Conservation (phyloP, 768 basidiomycete genomes). For the Hericium erinaceus region DNA sequence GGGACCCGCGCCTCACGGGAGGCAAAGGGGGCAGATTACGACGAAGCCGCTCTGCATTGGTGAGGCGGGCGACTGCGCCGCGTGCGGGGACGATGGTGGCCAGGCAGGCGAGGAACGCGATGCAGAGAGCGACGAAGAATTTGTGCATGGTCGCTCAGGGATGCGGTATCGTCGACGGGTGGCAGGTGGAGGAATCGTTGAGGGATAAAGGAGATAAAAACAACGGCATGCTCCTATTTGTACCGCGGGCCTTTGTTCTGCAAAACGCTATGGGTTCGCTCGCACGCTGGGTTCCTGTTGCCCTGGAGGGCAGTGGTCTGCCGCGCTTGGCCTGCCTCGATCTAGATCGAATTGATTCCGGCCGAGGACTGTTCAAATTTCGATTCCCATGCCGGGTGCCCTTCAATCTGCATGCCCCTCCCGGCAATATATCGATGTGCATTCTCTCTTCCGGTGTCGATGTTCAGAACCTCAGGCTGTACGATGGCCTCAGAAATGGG, state of each 20-base stretch:
- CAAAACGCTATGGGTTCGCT: not conserved
- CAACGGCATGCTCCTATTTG: not conserved
- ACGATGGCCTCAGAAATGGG: not conserved
- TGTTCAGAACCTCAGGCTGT: no score
- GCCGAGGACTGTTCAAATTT: not conserved
- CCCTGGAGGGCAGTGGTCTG: not conserved
- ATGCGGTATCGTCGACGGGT: no score
- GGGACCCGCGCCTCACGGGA: constrained; percentile 1
- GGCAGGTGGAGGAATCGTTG: not conserved
- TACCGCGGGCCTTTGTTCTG: not conserved
- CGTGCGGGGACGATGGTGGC: not conserved
- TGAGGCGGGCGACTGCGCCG: not conserved
- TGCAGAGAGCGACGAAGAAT: not conserved
- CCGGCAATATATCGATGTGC: no score
- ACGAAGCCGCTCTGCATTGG: constrained; percentile 1
- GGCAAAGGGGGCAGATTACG: not conserved
- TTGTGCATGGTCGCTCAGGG: not conserved
- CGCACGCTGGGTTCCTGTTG: not conserved
- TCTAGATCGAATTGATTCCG: not conserved
- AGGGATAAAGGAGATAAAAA: not conserved
- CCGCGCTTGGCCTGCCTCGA: not conserved
- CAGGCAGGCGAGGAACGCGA: not conserved
- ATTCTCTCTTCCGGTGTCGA: no score
- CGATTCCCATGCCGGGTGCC: not conserved
- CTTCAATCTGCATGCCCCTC: no score